Evolutionary conservation across 2,329 filamentous ascomycete species (phyloP), one percentile per base, ranked within the genome.

Genomic region (Scortechinia acanthostroma): DNA sequence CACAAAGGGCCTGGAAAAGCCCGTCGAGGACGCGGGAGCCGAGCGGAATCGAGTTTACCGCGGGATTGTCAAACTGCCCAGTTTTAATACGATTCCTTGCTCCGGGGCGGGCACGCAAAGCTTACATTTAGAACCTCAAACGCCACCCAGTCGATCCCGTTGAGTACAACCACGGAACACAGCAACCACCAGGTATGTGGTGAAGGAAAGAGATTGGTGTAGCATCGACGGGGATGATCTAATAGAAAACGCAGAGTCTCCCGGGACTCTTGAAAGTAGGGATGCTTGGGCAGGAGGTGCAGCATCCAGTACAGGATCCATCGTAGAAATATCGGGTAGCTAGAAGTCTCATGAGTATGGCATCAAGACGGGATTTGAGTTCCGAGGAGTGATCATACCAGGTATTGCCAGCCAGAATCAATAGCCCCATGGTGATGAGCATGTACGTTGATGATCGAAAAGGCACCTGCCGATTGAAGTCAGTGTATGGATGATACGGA

Each of bases 51-150:
- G 25, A 10, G 10, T n/a, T 10, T 10, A 30, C n/a, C 25, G 10
- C 25, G n/a, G 25, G 25, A 30, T 30, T 30, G 25, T 30, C 25
- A 10, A 30, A n/a, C 25, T 30, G n/a, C n/a, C n/a, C n/a, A n/a
- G n/a, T n/a, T n/a, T n/a, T n/a, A n/a, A n/a, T n/a, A n/a, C n/a
- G n/a, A n/a, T n/a, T n/a, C n/a, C n/a, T n/a, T n/a, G n/a, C n/a
- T n/a, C n/a, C n/a, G n/a, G n/a, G n/a, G n/a, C n/a, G n/a, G n/a
- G n/a, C n/a, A n/a, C n/a, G n/a, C n/a, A n/a, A n/a, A n/a, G 42
- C 85, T n/a, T n/a, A n/a, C n/a, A n/a, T n/a, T 83, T 2, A 87
- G 64, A 2, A 86, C 61, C 56, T 84, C 79, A 50, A 86, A 86
- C 0, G 73, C 72, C 0, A 74, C 65, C 82, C 81, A 86, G 51